Evolutionary conservation across 2,329 filamentous ascomycete genomes (phyloP).

Genomic region (Thelonectria rubi): DNA sequence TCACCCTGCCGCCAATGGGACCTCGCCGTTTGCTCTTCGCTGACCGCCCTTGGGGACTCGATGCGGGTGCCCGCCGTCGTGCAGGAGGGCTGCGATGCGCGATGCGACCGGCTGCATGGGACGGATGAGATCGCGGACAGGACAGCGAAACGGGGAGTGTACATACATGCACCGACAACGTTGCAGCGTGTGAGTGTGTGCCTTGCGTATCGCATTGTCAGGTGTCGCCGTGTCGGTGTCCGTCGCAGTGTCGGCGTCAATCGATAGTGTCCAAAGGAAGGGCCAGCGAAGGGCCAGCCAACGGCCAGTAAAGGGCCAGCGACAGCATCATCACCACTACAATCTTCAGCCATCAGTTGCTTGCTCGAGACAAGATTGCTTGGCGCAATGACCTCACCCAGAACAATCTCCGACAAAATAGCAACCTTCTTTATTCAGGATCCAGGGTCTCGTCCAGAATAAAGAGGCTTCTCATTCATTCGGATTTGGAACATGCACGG

Average conservation of each 20-base stretch:
- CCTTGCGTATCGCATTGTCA: too few species aligned
- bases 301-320: not conserved
- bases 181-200: not conserved
- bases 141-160: slow-evolving; percentile 15
- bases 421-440: too few species aligned
- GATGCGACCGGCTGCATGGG: slow-evolving; percentile 22
- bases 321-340: not conserved
- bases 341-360: too few species aligned
- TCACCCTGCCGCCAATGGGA: slow-evolving; percentile 11
- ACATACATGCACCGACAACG: slow-evolving; percentile 8
- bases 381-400: too few species aligned
- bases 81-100: slow-evolving; percentile 8
- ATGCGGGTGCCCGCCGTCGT: slow-evolving; percentile 8
- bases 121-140: slow-evolving; percentile 23
- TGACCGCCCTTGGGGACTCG: slow-evolving; percentile 23
- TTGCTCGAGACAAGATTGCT: too few species aligned
- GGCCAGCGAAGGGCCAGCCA: too few species aligned
- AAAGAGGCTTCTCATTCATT: too few species aligned
- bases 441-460: too few species aligned
- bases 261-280: too few species aligned
- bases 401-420: too few species aligned
- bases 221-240: not conserved
- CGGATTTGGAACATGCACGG: too few species aligned
- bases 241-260: not conserved
- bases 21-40: not conserved